Base-by-base conservation (phyloP, 2,329 filamentous ascomycete genomes). In the Colletotrichum euphorbiae region DNA sequence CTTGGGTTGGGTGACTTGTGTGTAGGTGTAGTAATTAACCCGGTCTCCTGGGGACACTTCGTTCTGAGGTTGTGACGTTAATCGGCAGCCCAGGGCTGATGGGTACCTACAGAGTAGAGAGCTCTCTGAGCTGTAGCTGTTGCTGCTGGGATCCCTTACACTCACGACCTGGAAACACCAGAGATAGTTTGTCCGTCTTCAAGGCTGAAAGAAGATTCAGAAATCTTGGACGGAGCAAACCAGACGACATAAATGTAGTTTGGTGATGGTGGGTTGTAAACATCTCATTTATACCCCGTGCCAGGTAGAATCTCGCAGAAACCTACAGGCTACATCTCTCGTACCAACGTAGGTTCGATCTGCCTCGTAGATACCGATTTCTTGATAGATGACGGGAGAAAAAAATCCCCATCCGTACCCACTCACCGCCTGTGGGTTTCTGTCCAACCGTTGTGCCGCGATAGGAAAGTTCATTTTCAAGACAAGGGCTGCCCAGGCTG, bases 401-500 rank as follows among this genome's bases (percentile, higher is more conserved):
- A 43, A 31, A n/a, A 33, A 8, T 45, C 60, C 60, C 65, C n/a
- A 60, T 8, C 5, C 36, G 38, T 42, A 8, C 45, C 51, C 28
- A 43, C 45, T 64, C 60, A 60, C 65, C 65, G 65, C 65, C 65
- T 55, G 31, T 65, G 54, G 40, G 21, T 50, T 54, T 58, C 33
- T 60, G 42, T 59, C 61, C 48, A 60, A 54, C 65, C 61, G 58
- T 24, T 42, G 46, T 24, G 40, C 65, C 65, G 61, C 62, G 61
- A 68, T 68, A 68, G 65, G 65, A 56, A 68, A n/a, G 65, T 68
- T 54, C 65, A 65, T 55, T 61, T 48, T 60, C 46, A n/a, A 54
- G 48, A 50, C 54, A 61, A 59, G 65, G 61, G 65, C 61, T 54
- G 48, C 65, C 65, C 60, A 54, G 65, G 11, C 40, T 64, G 48